Evolutionary conservation across 1,139 yeast species (phyloP).

Genomic region (Protomyces inouyei): DNA sequence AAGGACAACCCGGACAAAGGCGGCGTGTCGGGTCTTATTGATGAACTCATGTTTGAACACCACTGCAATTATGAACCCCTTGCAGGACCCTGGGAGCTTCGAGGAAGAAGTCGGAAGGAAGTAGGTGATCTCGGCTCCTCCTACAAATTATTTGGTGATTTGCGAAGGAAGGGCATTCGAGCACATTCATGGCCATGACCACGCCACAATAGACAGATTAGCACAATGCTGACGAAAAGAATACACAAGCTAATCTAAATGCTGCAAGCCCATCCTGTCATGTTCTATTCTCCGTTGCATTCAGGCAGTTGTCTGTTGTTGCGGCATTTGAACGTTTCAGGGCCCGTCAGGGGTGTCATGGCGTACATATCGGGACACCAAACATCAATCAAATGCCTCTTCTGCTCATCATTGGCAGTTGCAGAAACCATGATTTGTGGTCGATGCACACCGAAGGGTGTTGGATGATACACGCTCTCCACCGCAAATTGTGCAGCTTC

Average conservation of each 20-base stretch:
- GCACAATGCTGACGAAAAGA: no score
- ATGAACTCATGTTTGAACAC: slow-evolving; percentile 22
- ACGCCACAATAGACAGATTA: no score
- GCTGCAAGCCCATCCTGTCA: no score
- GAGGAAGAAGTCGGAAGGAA: neutral
- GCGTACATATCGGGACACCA: slow-evolving; percentile 25
- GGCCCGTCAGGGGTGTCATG: slow-evolving; percentile 7
- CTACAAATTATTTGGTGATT: neutral
- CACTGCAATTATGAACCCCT: neutral
- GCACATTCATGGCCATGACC: slow-evolving; percentile 20
- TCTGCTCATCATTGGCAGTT: neutral
- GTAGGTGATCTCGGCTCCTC: slow-evolving; percentile 1
- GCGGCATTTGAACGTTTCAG: slow-evolving; percentile 9
- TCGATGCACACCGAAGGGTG: slow-evolving; percentile 18
- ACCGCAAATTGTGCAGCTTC: slow-evolving; percentile 13
- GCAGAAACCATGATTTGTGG: neutral
- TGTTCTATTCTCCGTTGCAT: neutral
- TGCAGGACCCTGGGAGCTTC: neutral
- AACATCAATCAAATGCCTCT: neutral
- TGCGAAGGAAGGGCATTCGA: slow-evolving; percentile 11
- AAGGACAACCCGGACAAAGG: slow-evolving; percentile 2
- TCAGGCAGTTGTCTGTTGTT: neutral
- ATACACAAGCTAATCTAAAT: no score
- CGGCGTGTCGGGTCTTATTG: slow-evolving; percentile 8
- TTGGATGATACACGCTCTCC: slow-evolving; percentile 15